These are phyloP conservation scores for Hypoxylon sp. DNA, from an alignment of 2,329 filamentous ascomycete genomes.

Conservation along the genomic window DNA sequence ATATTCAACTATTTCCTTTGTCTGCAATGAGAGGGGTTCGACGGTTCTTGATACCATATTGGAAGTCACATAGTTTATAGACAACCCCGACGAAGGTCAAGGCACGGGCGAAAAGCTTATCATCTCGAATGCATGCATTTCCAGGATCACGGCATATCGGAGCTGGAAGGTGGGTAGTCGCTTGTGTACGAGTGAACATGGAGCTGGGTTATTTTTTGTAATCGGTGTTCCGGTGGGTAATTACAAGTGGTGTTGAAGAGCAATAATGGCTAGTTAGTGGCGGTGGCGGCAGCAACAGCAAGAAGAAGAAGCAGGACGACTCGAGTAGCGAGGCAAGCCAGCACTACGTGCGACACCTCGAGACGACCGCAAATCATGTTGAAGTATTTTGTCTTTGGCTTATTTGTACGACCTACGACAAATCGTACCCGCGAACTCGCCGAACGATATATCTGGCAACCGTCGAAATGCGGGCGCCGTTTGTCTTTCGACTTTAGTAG, in stretches of 20 bases:
- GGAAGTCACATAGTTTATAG: constrained; percentile 53
- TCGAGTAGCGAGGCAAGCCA: constrained; percentile 34
- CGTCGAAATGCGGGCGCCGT: constrained; percentile 48
- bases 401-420: constrained; percentile 39
- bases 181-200: constrained; percentile 52
- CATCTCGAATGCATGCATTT: constrained; percentile 58
- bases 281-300: constrained; percentile 19
- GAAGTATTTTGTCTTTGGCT: constrained; percentile 44
- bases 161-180: constrained; percentile 47
- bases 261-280: constrained; percentile 37
- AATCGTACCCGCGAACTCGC: constrained; percentile 41
- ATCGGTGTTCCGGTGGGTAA: constrained; percentile 51
- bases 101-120: constrained; percentile 58
- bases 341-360: constrained; percentile 34
- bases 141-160: constrained; percentile 56
- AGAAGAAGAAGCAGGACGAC: constrained; percentile 15
- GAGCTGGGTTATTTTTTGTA: constrained; percentile 39
- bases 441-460: constrained; percentile 45
- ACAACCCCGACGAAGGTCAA: constrained; percentile 53
- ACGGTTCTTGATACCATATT: constrained; percentile 52
- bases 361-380: constrained; percentile 43
- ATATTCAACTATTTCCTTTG: constrained; percentile 53
- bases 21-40: constrained; percentile 45
- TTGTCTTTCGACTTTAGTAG: constrained; percentile 44
- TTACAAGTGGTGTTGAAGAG: constrained; percentile 39